These are phyloP conservation scores for Collybia nuda DNA, from an alignment of 768 basidiomycete genomes.

Conservation along the genomic window DNA sequence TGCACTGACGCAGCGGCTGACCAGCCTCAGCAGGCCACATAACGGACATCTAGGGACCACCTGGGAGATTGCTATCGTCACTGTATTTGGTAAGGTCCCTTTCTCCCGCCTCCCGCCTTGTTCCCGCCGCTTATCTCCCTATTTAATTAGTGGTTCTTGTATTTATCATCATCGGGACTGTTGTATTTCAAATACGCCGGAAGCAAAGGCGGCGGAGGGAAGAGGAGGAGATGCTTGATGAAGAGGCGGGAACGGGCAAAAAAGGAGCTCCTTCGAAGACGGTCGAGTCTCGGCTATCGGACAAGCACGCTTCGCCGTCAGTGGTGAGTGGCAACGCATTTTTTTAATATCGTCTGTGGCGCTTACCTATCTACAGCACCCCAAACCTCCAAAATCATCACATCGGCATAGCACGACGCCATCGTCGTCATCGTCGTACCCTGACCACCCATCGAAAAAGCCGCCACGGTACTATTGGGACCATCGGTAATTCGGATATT, in stretches of 20 bases:
- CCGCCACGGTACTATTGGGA: conserved; percentile 1
- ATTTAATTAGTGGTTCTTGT: conserved; percentile 21
- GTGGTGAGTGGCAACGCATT: neutral
- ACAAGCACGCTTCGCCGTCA: too few species aligned
- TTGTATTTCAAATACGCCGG: conserved; percentile 25
- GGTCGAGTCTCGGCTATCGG: neutral
- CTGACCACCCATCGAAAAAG: neutral
- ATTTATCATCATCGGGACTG: conserved; percentile 21
- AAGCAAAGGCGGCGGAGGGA: conserved; percentile 13
- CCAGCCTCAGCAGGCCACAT: conserved; percentile 20
- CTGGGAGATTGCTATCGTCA: conserved; percentile 37
- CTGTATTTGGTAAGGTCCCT: conserved; percentile 28
- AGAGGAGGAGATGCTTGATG: too few species aligned
- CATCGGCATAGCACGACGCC: neutral
- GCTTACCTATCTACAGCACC: neutral
- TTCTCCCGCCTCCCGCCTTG: neutral
- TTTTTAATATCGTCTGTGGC: neutral
- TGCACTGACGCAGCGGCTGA: neutral
- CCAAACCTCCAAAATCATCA: neutral
- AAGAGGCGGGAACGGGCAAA: too few species aligned
- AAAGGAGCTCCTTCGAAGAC: neutral
- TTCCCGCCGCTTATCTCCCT: neutral
- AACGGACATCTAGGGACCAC: conserved; percentile 30
- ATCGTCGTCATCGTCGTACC: neutral
- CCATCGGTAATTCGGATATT: neutral